A percentile compares a stretch with the other conserved stretches of the same genome.
Evolutionary conservation across 2,329 filamentous ascomycete species (phyloP).

Genomic region (Ophiosphaerella narmari): DNA sequence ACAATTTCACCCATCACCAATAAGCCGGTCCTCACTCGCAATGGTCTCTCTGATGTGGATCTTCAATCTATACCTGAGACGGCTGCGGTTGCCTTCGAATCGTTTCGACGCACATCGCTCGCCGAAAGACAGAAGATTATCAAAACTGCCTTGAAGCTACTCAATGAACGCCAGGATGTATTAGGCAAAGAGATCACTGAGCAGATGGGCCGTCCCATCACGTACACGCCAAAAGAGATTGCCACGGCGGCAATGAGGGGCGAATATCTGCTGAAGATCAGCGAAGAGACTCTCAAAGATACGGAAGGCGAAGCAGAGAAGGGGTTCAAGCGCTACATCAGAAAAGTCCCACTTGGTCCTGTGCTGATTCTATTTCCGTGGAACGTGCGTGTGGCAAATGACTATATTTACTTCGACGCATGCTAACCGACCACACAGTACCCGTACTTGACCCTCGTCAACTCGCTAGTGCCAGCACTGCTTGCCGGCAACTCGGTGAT

Average conservation of each 20-base stretch:
- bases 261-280: slow-evolving; percentile 84
- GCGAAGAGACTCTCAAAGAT: slow-evolving; percentile 75
- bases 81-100: slow-evolving; percentile 75
- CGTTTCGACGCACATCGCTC: slow-evolving; percentile 76
- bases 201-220: slow-evolving; percentile 94
- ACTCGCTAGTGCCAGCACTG: slow-evolving; percentile 89
- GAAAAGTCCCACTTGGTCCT: slow-evolving; percentile 84
- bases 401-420: slow-evolving; percentile 7
- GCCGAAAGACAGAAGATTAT: slow-evolving; percentile 79
- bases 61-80: slow-evolving; percentile 72
- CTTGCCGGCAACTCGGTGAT: slow-evolving; percentile 90
- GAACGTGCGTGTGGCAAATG: slow-evolving; percentile 71
- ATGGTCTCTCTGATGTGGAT: slow-evolving; percentile 72
- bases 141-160: slow-evolving; percentile 73
- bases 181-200: slow-evolving; percentile 84
- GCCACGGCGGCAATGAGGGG: slow-evolving; percentile 82
- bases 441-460: slow-evolving; percentile 90
- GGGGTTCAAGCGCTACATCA: slow-evolving; percentile 89
- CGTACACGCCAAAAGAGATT: slow-evolving; percentile 83
- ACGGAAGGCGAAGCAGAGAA: slow-evolving; percentile 82
- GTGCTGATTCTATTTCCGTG: slow-evolving; percentile 91
- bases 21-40: slow-evolving; percentile 78
- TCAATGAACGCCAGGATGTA: slow-evolving; percentile 74
- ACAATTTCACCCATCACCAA: slow-evolving; percentile 93
- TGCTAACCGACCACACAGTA: slow-evolving; percentile 64